These are phyloP conservation scores for Ceriops zippeliana DNA, from an alignment of 345 rosid species.

Conservation along the genomic window DNA sequence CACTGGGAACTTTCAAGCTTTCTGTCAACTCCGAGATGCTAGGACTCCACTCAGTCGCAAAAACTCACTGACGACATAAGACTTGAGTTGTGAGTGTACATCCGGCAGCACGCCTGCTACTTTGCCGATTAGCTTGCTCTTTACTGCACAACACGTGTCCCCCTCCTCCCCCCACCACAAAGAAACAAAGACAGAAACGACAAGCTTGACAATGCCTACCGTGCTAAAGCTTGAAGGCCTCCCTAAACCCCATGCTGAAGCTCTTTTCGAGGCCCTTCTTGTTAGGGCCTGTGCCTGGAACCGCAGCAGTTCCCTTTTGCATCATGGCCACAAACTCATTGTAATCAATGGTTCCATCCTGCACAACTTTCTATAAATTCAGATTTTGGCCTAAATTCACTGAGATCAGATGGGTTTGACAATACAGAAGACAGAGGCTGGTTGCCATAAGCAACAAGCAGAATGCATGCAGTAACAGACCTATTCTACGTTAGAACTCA, in stretches of 20 bases:
- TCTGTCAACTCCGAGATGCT: no score
- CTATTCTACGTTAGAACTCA: no score
- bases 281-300: conserved; percentile 22
- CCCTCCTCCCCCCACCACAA: neutral
- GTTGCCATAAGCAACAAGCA: no score
- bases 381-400: neutral
- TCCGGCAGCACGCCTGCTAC: conserved; percentile 6
- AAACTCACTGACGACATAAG: no score
- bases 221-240: conserved; percentile 30
- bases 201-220: neutral
- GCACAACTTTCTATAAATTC: neutral
- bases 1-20: no score
- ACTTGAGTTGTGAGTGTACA: neutral
- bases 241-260: conserved; percentile 48
- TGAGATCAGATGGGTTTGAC: no score
- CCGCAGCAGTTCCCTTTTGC: conserved; percentile 24
- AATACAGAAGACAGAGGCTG: neutral
- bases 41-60: no score
- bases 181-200: neutral
- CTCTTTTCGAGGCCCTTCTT: conserved; percentile 33
- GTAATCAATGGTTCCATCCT: conserved; percentile 37
- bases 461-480: no score
- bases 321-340: conserved; percentile 37
- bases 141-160: conserved; percentile 9
- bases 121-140: conserved; percentile 6